Evolutionary conservation across 1,139 yeast genomes (phyloP), one percentile per base, ranked within the genome.

Genomic region (Yamadazyma dushanensis): DNA sequence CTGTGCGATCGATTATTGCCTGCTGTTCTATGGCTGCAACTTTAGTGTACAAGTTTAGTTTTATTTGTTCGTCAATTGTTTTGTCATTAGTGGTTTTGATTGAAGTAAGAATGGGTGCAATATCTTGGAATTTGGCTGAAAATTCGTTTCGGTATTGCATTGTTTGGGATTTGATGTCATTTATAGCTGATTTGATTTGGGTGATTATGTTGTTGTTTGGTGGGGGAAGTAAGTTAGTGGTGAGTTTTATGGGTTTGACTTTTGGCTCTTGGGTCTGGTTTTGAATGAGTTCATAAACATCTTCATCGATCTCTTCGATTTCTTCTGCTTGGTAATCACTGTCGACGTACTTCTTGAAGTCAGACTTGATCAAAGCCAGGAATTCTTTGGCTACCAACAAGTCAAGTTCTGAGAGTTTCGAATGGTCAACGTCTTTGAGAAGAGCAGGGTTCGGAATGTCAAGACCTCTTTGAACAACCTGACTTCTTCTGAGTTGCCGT

Each of bases 401-500:
- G 2, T 56, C 57, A 3, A 65, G 22, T 16, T 21, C 35, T 4
- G 30, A 21, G 5, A 37, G 26, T 8, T 27, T 23, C 1, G 36
- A 35, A n/a, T 31, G 6, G 8, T 37, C 41, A 8, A 36, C 13
- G 5, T 8, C 16, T 16, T 37, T 50, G 1, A 52, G 21, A 0
- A 37, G 24, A 2, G 44, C 36, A 0, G 73, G 62, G 11, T 58
- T 31, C 0, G 87, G 86, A 8, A 82, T 59, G 0, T 72, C 68
- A n/a, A 82, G 60, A 0, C 64, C 71, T 31, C 57, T 53, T 44
- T 76, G 79, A 0, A 79, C 56, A 0, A 66, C 83, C 42, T 66
- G 73, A 0, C 87, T 76, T 34, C 74, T 51, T 36, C 76, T 52
- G 11, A 57, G 44, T 32, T 56, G 53, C 2, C 61, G 56, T 35